Evolutionary conservation across 345 rosid species (phyloP).

Genomic region (Acer negundo): DNA sequence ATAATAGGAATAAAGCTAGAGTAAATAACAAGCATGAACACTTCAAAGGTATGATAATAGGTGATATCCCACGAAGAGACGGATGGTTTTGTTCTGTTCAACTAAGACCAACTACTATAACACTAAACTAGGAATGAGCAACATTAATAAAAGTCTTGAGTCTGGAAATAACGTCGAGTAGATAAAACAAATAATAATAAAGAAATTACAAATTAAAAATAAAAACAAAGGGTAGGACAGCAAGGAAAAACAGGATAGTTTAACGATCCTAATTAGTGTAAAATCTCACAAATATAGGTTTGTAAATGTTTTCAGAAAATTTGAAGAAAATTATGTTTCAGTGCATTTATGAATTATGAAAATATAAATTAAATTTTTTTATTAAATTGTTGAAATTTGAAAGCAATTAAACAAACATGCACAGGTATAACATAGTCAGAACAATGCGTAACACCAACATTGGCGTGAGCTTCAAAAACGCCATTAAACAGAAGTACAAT

Average conservation of each 20-base stretch:
- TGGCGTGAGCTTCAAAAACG: not conserved
- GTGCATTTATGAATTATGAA: not conserved
- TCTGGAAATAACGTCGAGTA: not conserved
- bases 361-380: not conserved
- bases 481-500: not conserved
- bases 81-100: not conserved
- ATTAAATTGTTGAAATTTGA: not conserved
- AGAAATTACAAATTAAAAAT: not conserved
- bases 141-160: not conserved
- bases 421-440: not conserved
- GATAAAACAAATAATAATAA: not conserved
- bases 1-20: not conserved
- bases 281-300: too few relatives aligned
- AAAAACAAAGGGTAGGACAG: not conserved
- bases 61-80: not conserved
- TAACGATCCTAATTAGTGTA: not conserved
- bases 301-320: too few relatives aligned
- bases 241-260: not conserved
- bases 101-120: not conserved
- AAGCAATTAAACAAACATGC: slow-evolving; percentile 2
- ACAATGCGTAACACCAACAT: not conserved
- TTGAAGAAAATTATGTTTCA: too few relatives aligned
- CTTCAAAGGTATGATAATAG: not conserved
- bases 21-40: not conserved
- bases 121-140: not conserved